Evolutionary conservation across 164 flowering plant species (phyloP).

Genomic region (Umbellularia californica): DNA sequence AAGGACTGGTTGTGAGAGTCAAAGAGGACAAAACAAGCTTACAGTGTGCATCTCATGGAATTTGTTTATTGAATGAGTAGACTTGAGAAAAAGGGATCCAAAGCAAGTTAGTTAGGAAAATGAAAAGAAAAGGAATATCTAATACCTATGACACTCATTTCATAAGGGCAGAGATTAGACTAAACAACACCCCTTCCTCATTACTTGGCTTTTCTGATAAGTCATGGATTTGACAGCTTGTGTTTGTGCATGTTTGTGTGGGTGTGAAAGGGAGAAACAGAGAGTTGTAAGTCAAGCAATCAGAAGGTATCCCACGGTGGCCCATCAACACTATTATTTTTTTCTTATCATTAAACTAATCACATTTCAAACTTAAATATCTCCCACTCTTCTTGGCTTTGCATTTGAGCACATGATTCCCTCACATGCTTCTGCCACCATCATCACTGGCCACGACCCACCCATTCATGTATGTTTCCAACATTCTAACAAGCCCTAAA

Average conservation of each 20-base stretch:
- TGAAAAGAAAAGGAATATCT: too few species aligned
- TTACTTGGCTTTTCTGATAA: not conserved
- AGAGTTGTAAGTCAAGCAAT: constrained; percentile 5
- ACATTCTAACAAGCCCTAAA: constrained; percentile 7
- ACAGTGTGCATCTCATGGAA: too few species aligned
- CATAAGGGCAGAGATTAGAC: not conserved
- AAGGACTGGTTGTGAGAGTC: too few species aligned
- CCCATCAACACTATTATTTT: not conserved
- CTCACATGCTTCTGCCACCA: constrained; percentile 8
- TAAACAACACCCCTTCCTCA: not conserved
- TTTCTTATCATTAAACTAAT: not conserved
- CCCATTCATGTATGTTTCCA: constrained; percentile 9
- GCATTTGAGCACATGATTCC: constrained; percentile 1
- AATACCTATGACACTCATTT: too few species aligned
- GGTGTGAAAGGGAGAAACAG: not conserved
- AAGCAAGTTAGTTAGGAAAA: not conserved
- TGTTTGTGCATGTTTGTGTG: not conserved
- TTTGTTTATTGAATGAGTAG: too few species aligned
- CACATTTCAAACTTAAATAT: not conserved
- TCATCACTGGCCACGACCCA: constrained; percentile 14
- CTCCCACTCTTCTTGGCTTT: not conserved
- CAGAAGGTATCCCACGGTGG: not conserved
- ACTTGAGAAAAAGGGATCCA: not conserved
- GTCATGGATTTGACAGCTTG: not conserved
- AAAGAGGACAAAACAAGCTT: too few species aligned